phyloP scores from a whole-genome alignment of 768 basidiomycete species.

The Phlegmacium glaucopus region DNA sequence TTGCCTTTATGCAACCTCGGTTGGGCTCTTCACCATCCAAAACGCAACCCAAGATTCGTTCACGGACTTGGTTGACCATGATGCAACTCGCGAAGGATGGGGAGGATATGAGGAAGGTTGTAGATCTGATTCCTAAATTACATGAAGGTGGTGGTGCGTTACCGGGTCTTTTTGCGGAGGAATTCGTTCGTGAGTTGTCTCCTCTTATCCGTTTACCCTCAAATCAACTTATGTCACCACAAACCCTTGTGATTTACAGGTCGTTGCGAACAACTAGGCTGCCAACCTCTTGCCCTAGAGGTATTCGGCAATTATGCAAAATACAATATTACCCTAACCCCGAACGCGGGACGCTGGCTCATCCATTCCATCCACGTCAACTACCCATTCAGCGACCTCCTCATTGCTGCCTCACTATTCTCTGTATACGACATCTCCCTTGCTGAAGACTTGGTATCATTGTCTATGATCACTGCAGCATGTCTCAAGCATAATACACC shows the following conservation, averaged over 20 bases:
- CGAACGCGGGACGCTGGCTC: constrained; percentile 51
- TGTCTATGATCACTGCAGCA: constrained; percentile 53
- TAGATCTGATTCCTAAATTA: constrained; percentile 48
- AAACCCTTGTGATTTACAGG: constrained; percentile 31
- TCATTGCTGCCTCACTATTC: constrained; percentile 52
- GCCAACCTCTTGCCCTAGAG: constrained; percentile 52
- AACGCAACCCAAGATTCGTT: constrained; percentile 34
- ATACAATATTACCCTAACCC: constrained; percentile 52
- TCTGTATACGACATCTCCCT: constrained; percentile 52
- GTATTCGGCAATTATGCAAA: constrained; percentile 62
- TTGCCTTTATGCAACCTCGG: constrained; percentile 33
- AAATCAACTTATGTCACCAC: background rate
- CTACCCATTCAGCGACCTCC: constrained; percentile 41
- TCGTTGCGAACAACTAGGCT: constrained; percentile 57
- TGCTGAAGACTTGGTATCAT: constrained; percentile 52
- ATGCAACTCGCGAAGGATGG: constrained; percentile 47
- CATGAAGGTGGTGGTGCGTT: constrained; percentile 41
- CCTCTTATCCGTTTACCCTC: background rate
- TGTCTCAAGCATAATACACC: constrained; percentile 45
- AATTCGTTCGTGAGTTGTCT: constrained; percentile 50
- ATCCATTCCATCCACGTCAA: constrained; percentile 44
- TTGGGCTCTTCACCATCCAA: constrained; percentile 36
- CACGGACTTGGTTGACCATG: constrained; percentile 47
- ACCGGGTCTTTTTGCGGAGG: constrained; percentile 36
- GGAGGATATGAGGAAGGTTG: constrained; percentile 46